Evolutionary conservation across 1,139 yeast species (phyloP).

Genomic region (Pichia cactophila): DNA sequence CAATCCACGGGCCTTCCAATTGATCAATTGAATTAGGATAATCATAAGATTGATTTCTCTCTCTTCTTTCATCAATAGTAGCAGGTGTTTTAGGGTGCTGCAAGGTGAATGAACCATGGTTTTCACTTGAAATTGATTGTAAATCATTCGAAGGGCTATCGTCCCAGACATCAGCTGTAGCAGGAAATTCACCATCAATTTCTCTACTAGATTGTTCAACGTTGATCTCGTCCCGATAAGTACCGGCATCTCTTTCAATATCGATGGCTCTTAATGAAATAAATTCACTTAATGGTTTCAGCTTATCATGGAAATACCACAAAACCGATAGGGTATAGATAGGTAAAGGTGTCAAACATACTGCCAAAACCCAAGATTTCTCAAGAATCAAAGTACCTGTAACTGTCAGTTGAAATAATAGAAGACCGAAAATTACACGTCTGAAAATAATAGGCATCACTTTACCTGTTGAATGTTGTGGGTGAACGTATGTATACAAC

Average conservation of each 20-base stretch:
- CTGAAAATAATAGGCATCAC: slow-evolving; percentile 81
- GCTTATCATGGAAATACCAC: slow-evolving; percentile 77
- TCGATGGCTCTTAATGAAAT: slow-evolving; percentile 72
- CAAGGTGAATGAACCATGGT: not conserved
- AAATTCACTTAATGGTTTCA: slow-evolving; percentile 71
- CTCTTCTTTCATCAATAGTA: slow-evolving; percentile 53
- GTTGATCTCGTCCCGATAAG: not conserved
- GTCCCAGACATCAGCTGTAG: slow-evolving; percentile 2
- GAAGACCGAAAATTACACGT: slow-evolving; percentile 61
- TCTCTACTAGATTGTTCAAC: not conserved
- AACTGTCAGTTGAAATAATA: slow-evolving; percentile 81
- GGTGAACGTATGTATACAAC: slow-evolving; percentile 73
- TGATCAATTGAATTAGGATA: slow-evolving; percentile 65
- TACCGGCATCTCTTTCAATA: slow-evolving; percentile 10
- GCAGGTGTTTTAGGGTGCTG: slow-evolving; percentile 2
- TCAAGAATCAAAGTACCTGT: slow-evolving; percentile 80
- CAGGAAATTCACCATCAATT: not conserved
- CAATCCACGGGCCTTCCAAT: slow-evolving; percentile 79
- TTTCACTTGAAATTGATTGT: not conserved
- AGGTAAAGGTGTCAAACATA: slow-evolving; percentile 69
- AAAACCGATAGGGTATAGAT: slow-evolving; percentile 55
- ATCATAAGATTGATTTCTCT: slow-evolving; percentile 57
- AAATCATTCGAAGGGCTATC: not conserved
- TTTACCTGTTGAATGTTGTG: slow-evolving; percentile 83
- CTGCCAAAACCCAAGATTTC: slow-evolving; percentile 68